Conservation (phyloP, 805 yeast genomes). For the Candida wancherniae region DNA sequence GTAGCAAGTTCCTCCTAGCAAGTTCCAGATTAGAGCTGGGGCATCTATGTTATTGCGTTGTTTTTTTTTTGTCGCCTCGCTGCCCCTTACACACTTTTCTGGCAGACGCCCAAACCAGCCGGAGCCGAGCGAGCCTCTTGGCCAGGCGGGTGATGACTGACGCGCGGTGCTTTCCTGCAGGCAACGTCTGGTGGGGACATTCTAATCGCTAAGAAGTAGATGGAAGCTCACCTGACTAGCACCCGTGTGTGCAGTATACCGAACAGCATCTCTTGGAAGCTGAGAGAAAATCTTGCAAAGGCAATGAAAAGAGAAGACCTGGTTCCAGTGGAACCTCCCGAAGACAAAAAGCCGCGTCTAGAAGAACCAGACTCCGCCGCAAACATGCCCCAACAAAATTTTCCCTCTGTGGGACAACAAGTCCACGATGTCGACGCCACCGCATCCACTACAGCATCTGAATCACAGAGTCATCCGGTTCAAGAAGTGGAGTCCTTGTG, state of each 20-base stretch:
- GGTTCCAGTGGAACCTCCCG: constrained; percentile 11
- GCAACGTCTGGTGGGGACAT: too few species aligned
- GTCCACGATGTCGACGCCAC: constrained; percentile 39
- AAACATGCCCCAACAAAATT: constrained; percentile 9
- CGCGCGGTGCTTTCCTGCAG: too few species aligned
- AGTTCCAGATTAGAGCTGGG: too few species aligned
- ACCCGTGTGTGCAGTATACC: constrained; percentile 6
- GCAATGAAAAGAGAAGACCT: constrained; percentile 14
- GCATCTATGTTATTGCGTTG: too few species aligned
- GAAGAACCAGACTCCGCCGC: constrained; percentile 8
- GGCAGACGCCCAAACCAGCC: too few species aligned
- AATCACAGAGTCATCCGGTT: constrained; percentile 87
- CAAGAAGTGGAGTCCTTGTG: constrained; percentile 94
- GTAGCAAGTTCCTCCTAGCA: too few species aligned
- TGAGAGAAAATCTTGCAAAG: constrained; percentile 2
- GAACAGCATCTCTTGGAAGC: constrained; percentile 8
- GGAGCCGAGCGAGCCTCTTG: too few species aligned
- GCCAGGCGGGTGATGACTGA: too few species aligned
- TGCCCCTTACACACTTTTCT: too few species aligned
- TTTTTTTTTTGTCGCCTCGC: too few species aligned
- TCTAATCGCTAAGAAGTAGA: too few species aligned
- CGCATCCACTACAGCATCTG: constrained; percentile 71
- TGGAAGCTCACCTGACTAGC: constrained; percentile 7
- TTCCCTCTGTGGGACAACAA: constrained; percentile 27
- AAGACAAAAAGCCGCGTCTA: constrained; percentile 15